Evolutionary conservation across 768 basidiomycete genomes (phyloP), one percentile per base, ranked within the genome.

Genomic region (Rubroboletus satanas): DNA sequence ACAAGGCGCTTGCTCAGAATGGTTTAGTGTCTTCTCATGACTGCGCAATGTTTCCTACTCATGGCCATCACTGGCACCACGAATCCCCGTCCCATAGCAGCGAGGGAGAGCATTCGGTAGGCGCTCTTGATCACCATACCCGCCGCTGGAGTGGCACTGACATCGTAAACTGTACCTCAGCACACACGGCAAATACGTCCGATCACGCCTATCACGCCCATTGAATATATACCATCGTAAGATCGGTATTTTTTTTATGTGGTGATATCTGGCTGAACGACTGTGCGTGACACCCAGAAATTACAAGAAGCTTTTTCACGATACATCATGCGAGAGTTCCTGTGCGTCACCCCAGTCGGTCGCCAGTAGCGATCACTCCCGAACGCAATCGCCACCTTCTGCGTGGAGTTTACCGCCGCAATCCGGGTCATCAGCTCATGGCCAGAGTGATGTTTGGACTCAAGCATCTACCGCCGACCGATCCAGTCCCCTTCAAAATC

Each of bases 361-460:
- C 48, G 55, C 64, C 51, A 71, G 74, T 59, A 80, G 78, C 60
- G 76, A 77, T 49, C 71, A 76, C 46, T 78, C 81, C n/a, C 77
- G 80, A 21, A 67, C 65, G n/a, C 70, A 73, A 54, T 77, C 82
- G 21, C 75, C 76, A 42, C 77, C 79, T 36, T 75, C 78, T 17
- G 71, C 66, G 63, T 61, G 71, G 74, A 43, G 71, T 73, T 54
- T 78, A 72, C 35, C 73, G 70, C 18, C 70, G 55, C 57, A 71
- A 62, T 51, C 77, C 68, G 53, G 75, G 63, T 52, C 71, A 28
- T 66, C 69, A 17, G 44, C 45, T 29, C 64, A 62, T 26, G 38
- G 55, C 21, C 69, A 69, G 54, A 59, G 50, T 51, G 58, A 60
- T 14, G 59, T 60, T 45, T 71, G 70, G 70, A 62, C 54, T 12